phyloP scores from a whole-genome alignment of 2,329 filamentous ascomycete genomes.

The Tolypocladium inflatum region DNA sequence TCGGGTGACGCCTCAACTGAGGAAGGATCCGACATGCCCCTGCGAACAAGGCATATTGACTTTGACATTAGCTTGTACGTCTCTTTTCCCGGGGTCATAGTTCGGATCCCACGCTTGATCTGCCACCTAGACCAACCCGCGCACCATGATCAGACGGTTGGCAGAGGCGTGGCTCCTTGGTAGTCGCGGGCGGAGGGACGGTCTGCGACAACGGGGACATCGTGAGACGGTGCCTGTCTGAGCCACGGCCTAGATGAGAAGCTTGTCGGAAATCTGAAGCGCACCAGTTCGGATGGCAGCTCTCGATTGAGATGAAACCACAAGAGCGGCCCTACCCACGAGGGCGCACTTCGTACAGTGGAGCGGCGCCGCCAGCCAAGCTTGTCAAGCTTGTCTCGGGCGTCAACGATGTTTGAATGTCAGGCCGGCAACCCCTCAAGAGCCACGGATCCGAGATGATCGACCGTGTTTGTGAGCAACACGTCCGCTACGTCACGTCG shows the following conservation, averaged over 20 bases:
- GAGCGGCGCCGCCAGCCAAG: background rate
- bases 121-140: background rate
- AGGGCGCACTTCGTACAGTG: background rate
- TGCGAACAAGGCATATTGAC: background rate
- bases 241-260: background rate
- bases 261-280: background rate
- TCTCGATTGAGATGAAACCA: background rate
- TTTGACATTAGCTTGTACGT: background rate
- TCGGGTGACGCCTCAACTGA: background rate
- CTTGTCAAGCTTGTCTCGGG: background rate
- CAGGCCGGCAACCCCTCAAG: background rate
- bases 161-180: no score
- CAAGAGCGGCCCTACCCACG: no score
- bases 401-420: background rate
- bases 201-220: background rate
- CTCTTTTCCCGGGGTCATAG: background rate
- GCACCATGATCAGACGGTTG: background rate
- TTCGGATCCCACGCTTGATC: background rate
- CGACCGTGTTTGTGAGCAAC: background rate
- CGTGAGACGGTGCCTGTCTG: background rate
- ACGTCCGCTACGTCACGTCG: no score
- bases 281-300: background rate
- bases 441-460: background rate
- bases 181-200: background rate
- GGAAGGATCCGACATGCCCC: background rate